Conservation (phyloP, 768 basidiomycete genomes). For the Mycena venus region DNA sequence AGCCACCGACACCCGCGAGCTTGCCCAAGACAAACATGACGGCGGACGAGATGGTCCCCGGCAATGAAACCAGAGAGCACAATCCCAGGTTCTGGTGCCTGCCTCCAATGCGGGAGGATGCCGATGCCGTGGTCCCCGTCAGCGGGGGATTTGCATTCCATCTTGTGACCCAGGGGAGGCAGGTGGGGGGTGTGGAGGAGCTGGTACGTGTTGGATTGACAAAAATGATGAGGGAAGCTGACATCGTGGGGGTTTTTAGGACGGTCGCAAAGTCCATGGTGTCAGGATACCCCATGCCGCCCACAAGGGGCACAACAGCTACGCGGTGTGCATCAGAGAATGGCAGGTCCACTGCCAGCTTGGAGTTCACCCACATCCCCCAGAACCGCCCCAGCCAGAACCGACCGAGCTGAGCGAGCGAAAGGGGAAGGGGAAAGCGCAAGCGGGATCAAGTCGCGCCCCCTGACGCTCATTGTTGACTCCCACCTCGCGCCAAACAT, state of each 20-base stretch:
- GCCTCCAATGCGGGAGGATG: not conserved
- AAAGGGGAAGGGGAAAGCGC: not conserved
- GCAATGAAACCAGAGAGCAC: not conserved
- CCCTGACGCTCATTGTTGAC: too few species aligned
- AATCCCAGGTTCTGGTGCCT: not conserved
- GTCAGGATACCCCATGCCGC: not conserved
- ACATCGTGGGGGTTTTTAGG: too few species aligned
- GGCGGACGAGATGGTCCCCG: not conserved
- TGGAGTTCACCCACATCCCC: constrained; percentile 1
- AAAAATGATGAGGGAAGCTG: too few species aligned
- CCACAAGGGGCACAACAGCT: not conserved
- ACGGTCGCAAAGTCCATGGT: not conserved
- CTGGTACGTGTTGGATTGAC: too few species aligned
- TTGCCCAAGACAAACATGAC: not conserved
- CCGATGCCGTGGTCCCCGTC: not conserved
- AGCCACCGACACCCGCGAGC: too few species aligned
- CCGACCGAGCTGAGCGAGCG: too few species aligned
- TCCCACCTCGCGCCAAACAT: too few species aligned
- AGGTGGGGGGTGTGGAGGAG: not conserved
- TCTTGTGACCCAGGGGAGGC: not conserved
- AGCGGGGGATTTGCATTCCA: not conserved
- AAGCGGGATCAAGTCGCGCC: too few species aligned
- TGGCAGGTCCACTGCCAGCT: not conserved
- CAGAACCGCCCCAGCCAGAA: too few species aligned
- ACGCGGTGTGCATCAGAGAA: not conserved